Evolutionary conservation across 495 filamentous ascomycete genomes (phyloP).

Genomic region (Penicillium waksmanii): DNA sequence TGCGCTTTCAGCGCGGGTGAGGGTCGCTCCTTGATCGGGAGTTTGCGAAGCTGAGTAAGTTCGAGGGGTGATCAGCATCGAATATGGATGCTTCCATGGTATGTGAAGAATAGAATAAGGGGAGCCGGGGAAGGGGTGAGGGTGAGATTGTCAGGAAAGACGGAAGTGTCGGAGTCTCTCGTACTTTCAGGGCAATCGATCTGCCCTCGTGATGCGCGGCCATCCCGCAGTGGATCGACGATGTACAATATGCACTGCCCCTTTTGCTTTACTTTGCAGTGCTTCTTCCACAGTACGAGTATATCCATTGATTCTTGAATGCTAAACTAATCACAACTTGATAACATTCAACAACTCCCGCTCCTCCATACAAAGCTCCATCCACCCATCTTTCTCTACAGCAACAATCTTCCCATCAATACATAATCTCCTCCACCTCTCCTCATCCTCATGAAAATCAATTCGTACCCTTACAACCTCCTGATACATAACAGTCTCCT

Average conservation of each 20-base stretch:
- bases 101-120: not conserved
- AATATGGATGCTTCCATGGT: slow-evolving; percentile 29
- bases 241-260: not conserved
- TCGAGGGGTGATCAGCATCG: slow-evolving; percentile 55
- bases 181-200: not conserved
- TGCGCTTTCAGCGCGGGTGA: slow-evolving; percentile 20
- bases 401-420: slow-evolving; percentile 85
- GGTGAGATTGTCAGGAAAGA: not conserved
- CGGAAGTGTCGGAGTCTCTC: no score
- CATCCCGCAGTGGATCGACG: not conserved
- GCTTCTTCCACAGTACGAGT: no score
- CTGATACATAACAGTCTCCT: slow-evolving; percentile 66
- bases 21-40: slow-evolving; percentile 34
- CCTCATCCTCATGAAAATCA: slow-evolving; percentile 62
- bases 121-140: not conserved
- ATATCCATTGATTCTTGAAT: no score
- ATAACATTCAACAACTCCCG: slow-evolving; percentile 31
- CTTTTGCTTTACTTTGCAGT: no score
- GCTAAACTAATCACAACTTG: slow-evolving; percentile 7
- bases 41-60: slow-evolving; percentile 53
- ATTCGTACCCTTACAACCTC: slow-evolving; percentile 65
- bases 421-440: slow-evolving; percentile 81
- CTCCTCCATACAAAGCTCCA: slow-evolving; percentile 59
- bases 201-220: not conserved
- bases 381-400: slow-evolving; percentile 70